Evolutionary conservation across 1,284 basidiomycete genomes (phyloP), one percentile per base, ranked within the genome.

Genomic region (Microbotryum silenes-acaulis): DNA sequence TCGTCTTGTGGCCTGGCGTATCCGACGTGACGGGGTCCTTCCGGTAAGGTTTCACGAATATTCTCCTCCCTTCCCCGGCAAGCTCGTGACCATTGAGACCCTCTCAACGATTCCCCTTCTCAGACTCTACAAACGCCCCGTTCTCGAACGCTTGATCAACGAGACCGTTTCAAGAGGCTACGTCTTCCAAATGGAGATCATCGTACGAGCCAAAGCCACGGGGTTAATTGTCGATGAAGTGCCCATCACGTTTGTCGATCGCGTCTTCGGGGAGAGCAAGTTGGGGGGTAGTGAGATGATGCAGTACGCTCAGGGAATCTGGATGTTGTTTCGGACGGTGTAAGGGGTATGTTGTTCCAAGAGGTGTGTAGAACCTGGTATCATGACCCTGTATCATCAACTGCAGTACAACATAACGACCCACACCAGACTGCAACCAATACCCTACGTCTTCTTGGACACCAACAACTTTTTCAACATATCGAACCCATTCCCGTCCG

Each of bases 151-250:
- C 69, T 87, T 94, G 71, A 93, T 94, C 71, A 81, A 84, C 6
- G 80, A 86, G 67, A 90, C 87, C 9, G 82, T 86, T 64, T 90
- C 88, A 20, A 88, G 88, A 68, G 91, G 91, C 3, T 94, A 93
- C 72, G 91, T 94, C 18, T 93, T 94, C 79, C 91, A 94, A 78
- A 94, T 94, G 91, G 91, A 94, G 76, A 93, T 93, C 83, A 91
- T 93, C 81, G 91, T 91, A 29, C 83, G 91, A 5, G 91, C 91
- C 2, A 81, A 85, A 52, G 82, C 87, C 1, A 77, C 88, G 55
- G 89, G 88, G 8, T 93, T 90, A 76, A 82, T 81, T 6, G 83
- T 94, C 1, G 91, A 89, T 14, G 91, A 94, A 75, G 83, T 93
- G 51, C 91, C 91, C 0, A 94, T 94, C 71, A 93, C 89, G 1